A percentile compares a stretch with the other conserved stretches of the same genome.
Conservation (phyloP, 192 early-diverging fungal genomes). For the Linnemannia zychae region DNA sequence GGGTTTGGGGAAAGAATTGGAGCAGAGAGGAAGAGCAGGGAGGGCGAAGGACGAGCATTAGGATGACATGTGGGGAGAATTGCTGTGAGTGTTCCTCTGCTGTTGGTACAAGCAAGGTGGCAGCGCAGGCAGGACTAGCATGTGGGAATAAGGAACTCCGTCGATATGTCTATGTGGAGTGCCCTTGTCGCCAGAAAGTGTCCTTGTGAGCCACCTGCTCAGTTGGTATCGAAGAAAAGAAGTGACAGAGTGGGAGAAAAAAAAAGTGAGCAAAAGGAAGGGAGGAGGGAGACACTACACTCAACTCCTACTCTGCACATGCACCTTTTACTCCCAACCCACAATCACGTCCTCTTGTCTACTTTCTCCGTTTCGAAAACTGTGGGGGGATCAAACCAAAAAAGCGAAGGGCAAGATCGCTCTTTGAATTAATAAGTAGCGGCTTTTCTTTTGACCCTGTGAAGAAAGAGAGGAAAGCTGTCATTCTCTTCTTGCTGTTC, state of each 20-base stretch:
- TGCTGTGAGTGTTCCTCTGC: background rate
- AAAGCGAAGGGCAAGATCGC: background rate
- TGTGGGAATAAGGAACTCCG: background rate
- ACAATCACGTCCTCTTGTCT: background rate
- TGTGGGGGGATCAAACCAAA: background rate
- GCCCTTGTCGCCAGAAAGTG: background rate
- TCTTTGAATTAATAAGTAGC: background rate
- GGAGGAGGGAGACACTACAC: background rate
- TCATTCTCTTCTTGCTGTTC: background rate
- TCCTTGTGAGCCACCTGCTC: background rate
- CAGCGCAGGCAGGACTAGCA: background rate
- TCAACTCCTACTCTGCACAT: background rate
- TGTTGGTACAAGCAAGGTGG: background rate
- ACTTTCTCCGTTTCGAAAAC: background rate
- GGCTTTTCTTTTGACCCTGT: background rate
- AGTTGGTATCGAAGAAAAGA: background rate
- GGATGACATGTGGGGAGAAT: constrained; percentile 1
- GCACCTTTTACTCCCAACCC: background rate
- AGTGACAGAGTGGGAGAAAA: background rate
- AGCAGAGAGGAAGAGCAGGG: background rate
- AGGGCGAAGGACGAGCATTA: background rate
- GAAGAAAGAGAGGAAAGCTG: background rate
- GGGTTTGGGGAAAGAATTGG: background rate
- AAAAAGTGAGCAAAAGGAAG: background rate
- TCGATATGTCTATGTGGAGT: background rate